Conservation (phyloP, 2,329 filamentous ascomycete species). For the Spiromastix sp. region DNA sequence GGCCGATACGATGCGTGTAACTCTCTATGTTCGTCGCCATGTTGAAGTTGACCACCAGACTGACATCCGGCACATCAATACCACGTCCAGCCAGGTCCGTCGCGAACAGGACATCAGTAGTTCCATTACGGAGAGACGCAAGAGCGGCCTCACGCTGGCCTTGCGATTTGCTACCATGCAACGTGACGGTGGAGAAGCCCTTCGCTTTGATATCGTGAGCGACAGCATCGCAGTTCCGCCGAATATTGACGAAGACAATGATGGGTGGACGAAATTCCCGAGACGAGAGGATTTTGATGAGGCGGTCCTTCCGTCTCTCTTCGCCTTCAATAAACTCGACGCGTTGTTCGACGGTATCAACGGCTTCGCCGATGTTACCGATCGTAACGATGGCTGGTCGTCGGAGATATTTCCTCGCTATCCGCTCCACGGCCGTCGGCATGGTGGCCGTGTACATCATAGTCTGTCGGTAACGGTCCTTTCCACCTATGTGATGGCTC, state of each 20-base stretch:
- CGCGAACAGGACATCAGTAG: slow-evolving; percentile 80
- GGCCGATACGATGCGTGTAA: slow-evolving; percentile 93
- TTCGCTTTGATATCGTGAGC: slow-evolving; percentile 89
- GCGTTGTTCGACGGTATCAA: slow-evolving; percentile 94
- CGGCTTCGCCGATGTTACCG: slow-evolving; percentile 86
- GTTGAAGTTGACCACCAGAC: slow-evolving; percentile 95
- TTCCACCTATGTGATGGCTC: slow-evolving; percentile 63
- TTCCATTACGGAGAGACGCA: slow-evolving; percentile 67
- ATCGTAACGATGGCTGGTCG: slow-evolving; percentile 91
- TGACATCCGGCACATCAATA: slow-evolving; percentile 95
- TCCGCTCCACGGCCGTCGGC: slow-evolving; percentile 83
- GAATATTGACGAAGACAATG: slow-evolving; percentile 99
- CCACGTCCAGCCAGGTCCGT: slow-evolving; percentile 92
- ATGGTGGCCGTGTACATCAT: slow-evolving; percentile 99
- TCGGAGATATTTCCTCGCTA: slow-evolving; percentile 92
- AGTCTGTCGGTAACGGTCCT: slow-evolving; percentile 81
- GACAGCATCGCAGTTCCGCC: slow-evolving; percentile 93
- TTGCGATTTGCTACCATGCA: slow-evolving; percentile 94
- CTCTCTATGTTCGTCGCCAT: slow-evolving; percentile 89
- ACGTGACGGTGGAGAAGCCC: slow-evolving; percentile 79
- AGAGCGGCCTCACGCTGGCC: slow-evolving; percentile 94
- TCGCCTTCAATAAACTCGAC: slow-evolving; percentile 86
- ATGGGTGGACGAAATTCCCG: slow-evolving; percentile 78
- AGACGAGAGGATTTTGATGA: slow-evolving; percentile 78
- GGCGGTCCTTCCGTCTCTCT: slow-evolving; percentile 91